phyloP scores from a whole-genome alignment of 148 eudicot genomes.

The Camellia granthamiana region DNA sequence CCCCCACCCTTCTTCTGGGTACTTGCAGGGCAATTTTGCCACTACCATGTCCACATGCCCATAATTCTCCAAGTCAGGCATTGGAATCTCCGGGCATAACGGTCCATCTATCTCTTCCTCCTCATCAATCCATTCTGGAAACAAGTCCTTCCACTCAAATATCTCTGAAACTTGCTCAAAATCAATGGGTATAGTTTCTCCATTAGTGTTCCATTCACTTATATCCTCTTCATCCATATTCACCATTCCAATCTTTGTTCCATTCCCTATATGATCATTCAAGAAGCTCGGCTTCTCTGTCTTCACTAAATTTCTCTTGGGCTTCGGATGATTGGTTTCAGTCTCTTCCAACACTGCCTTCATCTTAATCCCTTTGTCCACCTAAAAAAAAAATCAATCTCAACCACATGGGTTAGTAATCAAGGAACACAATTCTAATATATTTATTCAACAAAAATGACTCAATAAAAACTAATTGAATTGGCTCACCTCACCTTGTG shows the following conservation, averaged over 20 bases:
- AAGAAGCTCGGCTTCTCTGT: slow-evolving; percentile 64
- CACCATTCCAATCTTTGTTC: slow-evolving; percentile 56
- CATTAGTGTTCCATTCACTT: slow-evolving; percentile 54
- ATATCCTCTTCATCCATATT: slow-evolving; percentile 79
- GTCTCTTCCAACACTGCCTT: slow-evolving; percentile 62
- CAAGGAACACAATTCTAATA: neutral
- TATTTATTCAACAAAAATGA: too few species aligned
- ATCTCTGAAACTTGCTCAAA: slow-evolving; percentile 59
- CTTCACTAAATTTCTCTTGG: slow-evolving; percentile 26
- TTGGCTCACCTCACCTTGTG: slow-evolving; percentile 96
- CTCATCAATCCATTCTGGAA: slow-evolving; percentile 97
- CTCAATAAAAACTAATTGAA: neutral
- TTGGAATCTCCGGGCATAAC: slow-evolving; percentile 78
- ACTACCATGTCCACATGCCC: slow-evolving; percentile 59
- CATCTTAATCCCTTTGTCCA: slow-evolving; percentile 63
- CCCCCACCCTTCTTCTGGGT: slow-evolving; percentile 61
- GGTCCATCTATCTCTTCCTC: slow-evolving; percentile 76
- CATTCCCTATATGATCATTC: slow-evolving; percentile 37
- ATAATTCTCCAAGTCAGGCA: slow-evolving; percentile 50
- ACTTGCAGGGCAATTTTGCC: slow-evolving; percentile 69
- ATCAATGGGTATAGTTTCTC: slow-evolving; percentile 33
- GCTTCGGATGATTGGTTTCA: slow-evolving; percentile 19
- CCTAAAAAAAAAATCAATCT: slow-evolving; percentile 22
- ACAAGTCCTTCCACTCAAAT: slow-evolving; percentile 75
- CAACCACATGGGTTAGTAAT: neutral